Conservation (phyloP, 1,139 yeast species). For the Geotrichum restrictum region DNA sequence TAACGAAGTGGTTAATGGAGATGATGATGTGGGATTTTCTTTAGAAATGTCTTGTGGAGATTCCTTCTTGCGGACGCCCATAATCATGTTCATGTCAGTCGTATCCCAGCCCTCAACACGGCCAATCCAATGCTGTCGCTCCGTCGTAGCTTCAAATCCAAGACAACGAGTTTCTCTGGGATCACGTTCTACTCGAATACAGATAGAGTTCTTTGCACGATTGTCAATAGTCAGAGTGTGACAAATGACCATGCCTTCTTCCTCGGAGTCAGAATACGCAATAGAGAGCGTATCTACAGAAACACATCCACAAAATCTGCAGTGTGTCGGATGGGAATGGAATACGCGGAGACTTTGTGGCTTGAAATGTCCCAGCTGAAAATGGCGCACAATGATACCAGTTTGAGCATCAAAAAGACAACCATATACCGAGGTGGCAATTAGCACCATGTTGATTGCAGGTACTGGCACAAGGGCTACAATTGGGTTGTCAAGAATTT, state of each 20-base stretch:
- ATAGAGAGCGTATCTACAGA: constrained; percentile 69
- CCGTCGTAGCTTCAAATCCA: constrained; percentile 73
- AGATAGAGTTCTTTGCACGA: constrained; percentile 72
- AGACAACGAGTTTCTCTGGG: constrained; percentile 85
- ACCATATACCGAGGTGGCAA: constrained; percentile 29
- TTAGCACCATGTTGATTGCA: constrained; percentile 34
- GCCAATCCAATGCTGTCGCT: constrained; percentile 63
- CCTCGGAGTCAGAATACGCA: constrained; percentile 61
- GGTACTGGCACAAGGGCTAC: constrained; percentile 31
- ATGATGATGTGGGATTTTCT: not conserved
- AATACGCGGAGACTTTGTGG: constrained; percentile 60
- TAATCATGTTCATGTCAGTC: constrained; percentile 70
- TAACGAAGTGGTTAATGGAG: not conserved
- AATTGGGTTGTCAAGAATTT: constrained; percentile 22
- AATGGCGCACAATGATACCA: constrained; percentile 57
- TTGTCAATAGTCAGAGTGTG: constrained; percentile 73
- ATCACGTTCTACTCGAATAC: constrained; percentile 86
- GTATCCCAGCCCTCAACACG: constrained; percentile 72
- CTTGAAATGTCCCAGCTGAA: constrained; percentile 59
- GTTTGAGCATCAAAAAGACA: constrained; percentile 68
- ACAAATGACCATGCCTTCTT: constrained; percentile 53
- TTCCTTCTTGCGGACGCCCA: constrained; percentile 59
- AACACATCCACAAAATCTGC: constrained; percentile 87
- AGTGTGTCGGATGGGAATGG: constrained; percentile 82
- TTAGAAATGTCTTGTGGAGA: not conserved